A percentile compares a stretch with the other conserved stretches of the same genome.
Conservation (phyloP, 306 rosid genomes). For the Castanea mollissima region DNA sequence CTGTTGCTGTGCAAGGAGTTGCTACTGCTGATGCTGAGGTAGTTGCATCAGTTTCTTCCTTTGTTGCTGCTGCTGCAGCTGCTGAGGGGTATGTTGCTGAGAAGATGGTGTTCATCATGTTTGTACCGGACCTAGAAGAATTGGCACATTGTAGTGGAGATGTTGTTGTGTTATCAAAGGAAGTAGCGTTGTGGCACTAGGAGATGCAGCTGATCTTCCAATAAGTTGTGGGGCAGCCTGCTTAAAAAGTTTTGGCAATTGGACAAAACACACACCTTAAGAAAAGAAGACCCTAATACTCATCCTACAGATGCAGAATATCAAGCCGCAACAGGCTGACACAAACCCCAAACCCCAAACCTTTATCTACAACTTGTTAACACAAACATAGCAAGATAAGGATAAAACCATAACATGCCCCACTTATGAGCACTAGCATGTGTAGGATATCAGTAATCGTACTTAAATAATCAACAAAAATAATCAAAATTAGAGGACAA, state of each 20-base stretch:
- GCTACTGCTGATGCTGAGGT: constrained; percentile 71
- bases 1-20: constrained; percentile 84
- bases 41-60: constrained; percentile 73
- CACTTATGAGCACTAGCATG: not conserved
- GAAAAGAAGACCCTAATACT: constrained; percentile 16
- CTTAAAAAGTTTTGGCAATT: constrained; percentile 20
- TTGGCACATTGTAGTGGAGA: constrained; percentile 91
- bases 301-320: constrained; percentile 6
- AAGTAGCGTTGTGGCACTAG: constrained; percentile 65
- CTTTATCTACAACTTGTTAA: constrained; percentile 1
- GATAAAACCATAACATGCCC: not conserved
- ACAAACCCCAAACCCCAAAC: not conserved
- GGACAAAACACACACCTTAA: not conserved
- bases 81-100: constrained; percentile 78
- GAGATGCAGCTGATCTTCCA: constrained; percentile 93
- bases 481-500: not conserved
- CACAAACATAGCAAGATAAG: not conserved
- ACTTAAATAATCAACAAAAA: not conserved
- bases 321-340: not conserved
- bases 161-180: constrained; percentile 72
- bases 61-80: constrained; percentile 40
- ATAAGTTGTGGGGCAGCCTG: constrained; percentile 82
- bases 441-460: not conserved
- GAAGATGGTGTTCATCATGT: constrained; percentile 89
- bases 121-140: constrained; percentile 83